phyloP scores from a whole-genome alignment of 148 eudicot species.

The Arbutus unedo region DNA sequence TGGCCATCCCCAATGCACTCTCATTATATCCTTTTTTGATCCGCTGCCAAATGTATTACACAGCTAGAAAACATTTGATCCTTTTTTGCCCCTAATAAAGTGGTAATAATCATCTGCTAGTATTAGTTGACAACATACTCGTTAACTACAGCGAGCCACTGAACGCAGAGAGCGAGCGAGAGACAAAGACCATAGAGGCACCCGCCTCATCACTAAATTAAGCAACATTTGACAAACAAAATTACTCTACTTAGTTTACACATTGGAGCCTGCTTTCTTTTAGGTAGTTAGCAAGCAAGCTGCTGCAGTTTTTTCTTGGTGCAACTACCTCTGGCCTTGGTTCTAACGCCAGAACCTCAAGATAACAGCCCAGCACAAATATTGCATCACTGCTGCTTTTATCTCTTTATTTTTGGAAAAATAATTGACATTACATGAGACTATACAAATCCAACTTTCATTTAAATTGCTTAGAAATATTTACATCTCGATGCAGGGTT shows the following conservation, averaged over 20 bases:
- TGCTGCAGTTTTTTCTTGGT: background rate
- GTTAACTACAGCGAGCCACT: no score
- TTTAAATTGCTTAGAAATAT: background rate
- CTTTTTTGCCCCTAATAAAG: no score
- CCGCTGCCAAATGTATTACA: no score
- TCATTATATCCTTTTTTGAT: no score
- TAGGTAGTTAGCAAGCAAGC: background rate
- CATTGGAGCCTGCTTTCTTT: background rate
- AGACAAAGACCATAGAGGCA: background rate
- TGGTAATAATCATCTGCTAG: no score
- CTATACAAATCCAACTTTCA: background rate
- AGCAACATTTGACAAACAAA: background rate
- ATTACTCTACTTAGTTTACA: background rate
- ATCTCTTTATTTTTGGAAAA: background rate
- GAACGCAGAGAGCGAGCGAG: no score
- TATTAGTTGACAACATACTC: no score
- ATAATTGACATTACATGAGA: background rate
- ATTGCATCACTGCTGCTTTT: background rate
- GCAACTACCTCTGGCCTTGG: background rate
- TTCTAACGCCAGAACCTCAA: background rate
- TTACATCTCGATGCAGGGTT: background rate
- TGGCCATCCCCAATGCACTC: no score
- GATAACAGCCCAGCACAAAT: background rate
- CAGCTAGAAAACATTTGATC: no score
- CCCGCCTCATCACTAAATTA: background rate